phyloP scores from a whole-genome alignment of 2,329 filamentous ascomycete species.

The Exophiala alcalophila region DNA sequence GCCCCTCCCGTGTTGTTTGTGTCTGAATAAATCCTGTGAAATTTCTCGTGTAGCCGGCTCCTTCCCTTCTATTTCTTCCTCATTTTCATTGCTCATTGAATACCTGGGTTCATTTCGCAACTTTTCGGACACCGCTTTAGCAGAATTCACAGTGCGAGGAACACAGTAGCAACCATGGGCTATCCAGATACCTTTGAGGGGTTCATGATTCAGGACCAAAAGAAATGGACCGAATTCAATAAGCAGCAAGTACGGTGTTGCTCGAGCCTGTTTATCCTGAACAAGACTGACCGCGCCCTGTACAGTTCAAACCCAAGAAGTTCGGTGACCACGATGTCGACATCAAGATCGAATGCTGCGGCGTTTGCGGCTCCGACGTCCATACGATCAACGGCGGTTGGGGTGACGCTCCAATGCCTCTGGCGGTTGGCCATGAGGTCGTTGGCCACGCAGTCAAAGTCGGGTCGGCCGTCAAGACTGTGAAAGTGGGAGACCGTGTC shows the following conservation, averaged over 20 bases:
- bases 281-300: conserved; percentile 5
- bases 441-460: conserved; percentile 67
- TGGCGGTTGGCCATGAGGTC: conserved; percentile 61
- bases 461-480: conserved; percentile 60
- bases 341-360: conserved; percentile 79
- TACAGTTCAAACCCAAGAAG: conserved; percentile 77
- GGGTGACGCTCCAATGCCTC: conserved; percentile 51
- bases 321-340: conserved; percentile 86
- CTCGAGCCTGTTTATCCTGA: background rate
- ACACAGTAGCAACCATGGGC: conserved; percentile 41
- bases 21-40: conserved; percentile 13
- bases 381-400: conserved; percentile 65
- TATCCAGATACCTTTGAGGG: conserved; percentile 47
- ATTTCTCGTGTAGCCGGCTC: background rate
- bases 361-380: conserved; percentile 70
- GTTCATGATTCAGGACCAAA: conserved; percentile 58
- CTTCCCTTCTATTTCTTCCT: background rate
- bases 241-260: conserved; percentile 50
- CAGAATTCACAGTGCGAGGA: too few relatives aligned
- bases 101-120: too few relatives aligned
- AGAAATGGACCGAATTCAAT: conserved; percentile 61
- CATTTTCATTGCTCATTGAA: background rate
- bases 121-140: too few relatives aligned
- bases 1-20: conserved; percentile 5
- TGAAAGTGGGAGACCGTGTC: conserved; percentile 62